phyloP scores from a whole-genome alignment of 805 yeast species.

The Nakazawaea peltata region DNA sequence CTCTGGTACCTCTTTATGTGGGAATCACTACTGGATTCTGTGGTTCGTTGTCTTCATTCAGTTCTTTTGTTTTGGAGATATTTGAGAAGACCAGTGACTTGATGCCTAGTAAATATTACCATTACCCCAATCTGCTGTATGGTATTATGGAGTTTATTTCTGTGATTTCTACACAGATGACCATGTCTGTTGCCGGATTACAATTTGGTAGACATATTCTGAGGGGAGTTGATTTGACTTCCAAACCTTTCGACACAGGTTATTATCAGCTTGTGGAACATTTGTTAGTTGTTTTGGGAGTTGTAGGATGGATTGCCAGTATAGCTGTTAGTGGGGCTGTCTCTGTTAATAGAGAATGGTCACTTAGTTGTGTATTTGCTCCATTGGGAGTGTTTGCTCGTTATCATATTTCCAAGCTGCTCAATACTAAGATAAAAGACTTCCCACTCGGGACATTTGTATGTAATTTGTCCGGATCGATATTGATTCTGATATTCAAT shows the following conservation, averaged over 20 bases:
- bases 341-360: slow-evolving; percentile 48
- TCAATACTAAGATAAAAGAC: slow-evolving; percentile 32
- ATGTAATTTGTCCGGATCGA: slow-evolving; percentile 34
- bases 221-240: slow-evolving; percentile 17
- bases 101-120: slow-evolving; percentile 19
- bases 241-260: not conserved
- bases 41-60: slow-evolving; percentile 76
- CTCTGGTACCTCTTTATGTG: slow-evolving; percentile 37
- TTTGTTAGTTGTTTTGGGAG: slow-evolving; percentile 16
- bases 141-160: slow-evolving; percentile 73
- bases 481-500: slow-evolving; percentile 34
- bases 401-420: slow-evolving; percentile 39
- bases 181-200: slow-evolving; percentile 53
- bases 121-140: slow-evolving; percentile 60
- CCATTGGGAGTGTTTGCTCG: slow-evolving; percentile 64
- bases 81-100: slow-evolving; percentile 41
- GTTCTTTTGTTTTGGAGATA: slow-evolving; percentile 51
- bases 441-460: slow-evolving; percentile 49
- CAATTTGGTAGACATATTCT: slow-evolving; percentile 48
- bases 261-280: slow-evolving; percentile 16
- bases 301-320: slow-evolving; percentile 22
- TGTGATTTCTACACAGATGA: slow-evolving; percentile 50
- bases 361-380: slow-evolving; percentile 56
- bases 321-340: slow-evolving; percentile 27
- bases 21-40: slow-evolving; percentile 77